Evolutionary conservation across 78 protist genomes (phyloP).

Genomic region (Dictyostelium capitatum): DNA sequence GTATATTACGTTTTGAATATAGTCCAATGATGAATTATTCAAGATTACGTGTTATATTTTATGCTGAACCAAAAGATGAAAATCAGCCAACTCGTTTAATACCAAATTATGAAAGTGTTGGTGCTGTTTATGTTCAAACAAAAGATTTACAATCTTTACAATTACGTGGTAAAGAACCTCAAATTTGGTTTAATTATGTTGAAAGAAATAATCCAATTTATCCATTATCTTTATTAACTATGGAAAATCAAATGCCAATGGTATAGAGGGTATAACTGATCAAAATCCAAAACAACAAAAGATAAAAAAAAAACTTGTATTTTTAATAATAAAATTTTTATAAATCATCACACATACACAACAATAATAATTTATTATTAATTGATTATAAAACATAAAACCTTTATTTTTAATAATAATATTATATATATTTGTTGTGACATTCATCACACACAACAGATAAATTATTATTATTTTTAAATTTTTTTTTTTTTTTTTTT

Average conservation of each 20-base stretch:
- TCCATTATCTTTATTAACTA: slow-evolving; percentile 33
- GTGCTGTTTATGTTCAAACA: slow-evolving; percentile 37
- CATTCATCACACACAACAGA: too few species aligned
- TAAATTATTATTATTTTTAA: too few species aligned
- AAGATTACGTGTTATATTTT: slow-evolving; percentile 64
- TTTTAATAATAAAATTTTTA: too few species aligned
- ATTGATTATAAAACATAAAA: too few species aligned
- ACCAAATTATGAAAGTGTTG: slow-evolving; percentile 59
- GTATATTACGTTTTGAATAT: slow-evolving; percentile 65
- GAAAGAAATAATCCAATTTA: slow-evolving; percentile 18
- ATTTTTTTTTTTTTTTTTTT: too few species aligned
- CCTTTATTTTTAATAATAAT: too few species aligned
- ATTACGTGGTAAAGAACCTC: slow-evolving; percentile 65
- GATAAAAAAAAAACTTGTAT: too few species aligned
- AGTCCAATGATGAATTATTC: slow-evolving; percentile 19
- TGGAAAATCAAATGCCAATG: slow-evolving; percentile 38
- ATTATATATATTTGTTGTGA: too few species aligned
- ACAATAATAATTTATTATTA: too few species aligned
- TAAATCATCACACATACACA: too few species aligned
- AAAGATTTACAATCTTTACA: background rate
- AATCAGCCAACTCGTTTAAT: slow-evolving; percentile 42
- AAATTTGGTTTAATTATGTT: slow-evolving; percentile 58
- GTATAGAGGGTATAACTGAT: too few species aligned
- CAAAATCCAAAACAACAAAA: too few species aligned
- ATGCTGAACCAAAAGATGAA: slow-evolving; percentile 64